Conservation (phyloP, 2,329 filamentous ascomycete species). For the Orbilia javanica region DNA sequence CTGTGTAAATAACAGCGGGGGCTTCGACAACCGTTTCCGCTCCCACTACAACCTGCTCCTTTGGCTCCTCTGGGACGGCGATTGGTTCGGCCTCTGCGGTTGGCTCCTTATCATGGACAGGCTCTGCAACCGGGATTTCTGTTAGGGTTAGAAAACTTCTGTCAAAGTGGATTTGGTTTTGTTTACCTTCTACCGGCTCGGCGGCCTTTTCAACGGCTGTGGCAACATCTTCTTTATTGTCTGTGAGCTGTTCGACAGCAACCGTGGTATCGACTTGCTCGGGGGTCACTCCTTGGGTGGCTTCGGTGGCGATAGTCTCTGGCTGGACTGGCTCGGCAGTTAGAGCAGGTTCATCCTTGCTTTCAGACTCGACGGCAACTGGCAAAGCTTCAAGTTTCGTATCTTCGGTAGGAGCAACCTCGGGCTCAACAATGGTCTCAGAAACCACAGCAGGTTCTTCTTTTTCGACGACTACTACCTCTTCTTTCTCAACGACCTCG, state of each 20-base stretch:
- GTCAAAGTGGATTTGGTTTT: not conserved
- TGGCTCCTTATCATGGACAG: constrained; percentile 2
- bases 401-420: not conserved
- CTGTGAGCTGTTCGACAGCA: constrained; percentile 5
- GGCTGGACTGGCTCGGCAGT: constrained; percentile 22
- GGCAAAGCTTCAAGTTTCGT: not conserved
- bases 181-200: constrained; percentile 12
- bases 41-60: constrained; percentile 5
- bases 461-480: constrained; percentile 4
- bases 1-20: not conserved
- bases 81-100: not conserved
- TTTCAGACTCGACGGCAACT: not conserved
- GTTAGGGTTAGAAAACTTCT: not conserved
- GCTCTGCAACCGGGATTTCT: constrained; percentile 11
- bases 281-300: constrained; percentile 20
- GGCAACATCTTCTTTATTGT: not conserved
- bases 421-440: not conserved
- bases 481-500: constrained; percentile 3
- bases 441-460: constrained; percentile 1
- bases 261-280: constrained; percentile 16
- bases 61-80: not conserved
- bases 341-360: constrained; percentile 6
- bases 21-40: not conserved
- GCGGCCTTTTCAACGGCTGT: not conserved
- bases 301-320: not conserved